Base-by-base conservation (phyloP, 768 basidiomycete species). In the Hypholoma sublateritium region DNA sequence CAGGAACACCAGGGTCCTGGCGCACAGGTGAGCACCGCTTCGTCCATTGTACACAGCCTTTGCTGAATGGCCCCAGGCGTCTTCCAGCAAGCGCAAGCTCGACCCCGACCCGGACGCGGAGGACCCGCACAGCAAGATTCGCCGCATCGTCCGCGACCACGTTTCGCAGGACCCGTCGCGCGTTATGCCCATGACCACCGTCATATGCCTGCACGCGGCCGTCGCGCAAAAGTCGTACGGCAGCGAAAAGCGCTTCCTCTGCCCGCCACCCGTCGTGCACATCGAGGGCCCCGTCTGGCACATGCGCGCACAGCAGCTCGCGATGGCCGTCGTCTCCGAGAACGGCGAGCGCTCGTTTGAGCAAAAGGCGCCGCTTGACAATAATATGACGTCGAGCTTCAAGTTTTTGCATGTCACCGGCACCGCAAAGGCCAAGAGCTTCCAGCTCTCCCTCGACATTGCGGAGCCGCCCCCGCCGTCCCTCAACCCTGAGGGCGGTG, bases 181-280 rank as follows among this genome's bases (percentile, higher is more conserved):
- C 60, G 83, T 88, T 63, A 82, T 90, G 74, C 88, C 89, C 58
- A 93, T 94, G 92, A 93, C 92, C 36, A 93, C 91, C 37, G 90
- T 94, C 32, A 84, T 93, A 59, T 93, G 91, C 63, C 79, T 95
- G 52, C 94, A 96, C 67, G 93, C 94, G 22, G 92, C 91, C 32
- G 93, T 95, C 50, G 95, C 93, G 1, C 95, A 97, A 76, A 97
- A 97, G 75, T 95, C 93, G 11, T 97, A 97, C 69, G 93, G 93
- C 50, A 93, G 89, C 70, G 95, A 97, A 76, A 95, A 95, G 71
- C 88, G 95, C 56, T 94, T 95, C 69, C 82, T 98, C 36, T 93
- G 91, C 66, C 95, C 95, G 8, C 94, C 95, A 3, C 95, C 95
- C 8, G 85, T 96, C 56, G 92, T 98, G 28, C 91, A 93, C 63